A percentile compares a stretch with the other conserved stretches of the same genome.
Evolutionary conservation across 2,329 filamentous ascomycete species (phyloP).

Genomic region (Fusarium palustre): DNA sequence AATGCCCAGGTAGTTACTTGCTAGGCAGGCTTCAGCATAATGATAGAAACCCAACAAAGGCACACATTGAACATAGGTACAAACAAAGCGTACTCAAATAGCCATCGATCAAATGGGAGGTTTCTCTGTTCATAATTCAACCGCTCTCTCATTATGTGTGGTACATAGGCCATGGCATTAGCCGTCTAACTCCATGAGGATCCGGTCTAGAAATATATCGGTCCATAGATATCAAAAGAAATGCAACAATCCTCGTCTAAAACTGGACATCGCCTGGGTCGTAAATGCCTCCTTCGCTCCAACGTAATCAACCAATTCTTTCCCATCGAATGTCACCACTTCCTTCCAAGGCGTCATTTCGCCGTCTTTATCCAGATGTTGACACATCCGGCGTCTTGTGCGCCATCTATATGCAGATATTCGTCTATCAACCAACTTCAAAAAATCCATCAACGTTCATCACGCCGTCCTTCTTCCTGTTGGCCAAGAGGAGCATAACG

Average conservation of each 20-base stretch:
- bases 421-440: conserved; percentile 44
- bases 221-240: conserved; percentile 28
- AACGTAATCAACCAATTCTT: conserved; percentile 4
- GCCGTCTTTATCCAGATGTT: conserved; percentile 32
- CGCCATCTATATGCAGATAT: conserved; percentile 57
- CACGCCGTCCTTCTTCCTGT: conserved; percentile 52
- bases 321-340: conserved; percentile 26
- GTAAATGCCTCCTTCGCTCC: conserved; percentile 20
- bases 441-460: conserved; percentile 42
- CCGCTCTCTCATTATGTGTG: conserved; percentile 34
- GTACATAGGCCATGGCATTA: conserved; percentile 21
- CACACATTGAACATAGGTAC: background rate
- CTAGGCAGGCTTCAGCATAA: background rate
- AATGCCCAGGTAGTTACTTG: background rate
- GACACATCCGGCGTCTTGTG: conserved; percentile 34
- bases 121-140: conserved; percentile 2
- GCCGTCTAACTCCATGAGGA: conserved; percentile 36
- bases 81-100: background rate
- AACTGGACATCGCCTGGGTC: conserved; percentile 23
- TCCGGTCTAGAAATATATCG: conserved; percentile 37
- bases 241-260: conserved; percentile 20
- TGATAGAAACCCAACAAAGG: background rate
- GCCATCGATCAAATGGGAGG: background rate
- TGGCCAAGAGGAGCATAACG: conserved; percentile 58
- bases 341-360: conserved; percentile 18